Percentiles rank a stretch among this genome's conserved stretches.
These are phyloP conservation scores for Panicum miliaceum DNA, from an alignment of 176 grass and related monocot species.

Conservation along the genomic window DNA sequence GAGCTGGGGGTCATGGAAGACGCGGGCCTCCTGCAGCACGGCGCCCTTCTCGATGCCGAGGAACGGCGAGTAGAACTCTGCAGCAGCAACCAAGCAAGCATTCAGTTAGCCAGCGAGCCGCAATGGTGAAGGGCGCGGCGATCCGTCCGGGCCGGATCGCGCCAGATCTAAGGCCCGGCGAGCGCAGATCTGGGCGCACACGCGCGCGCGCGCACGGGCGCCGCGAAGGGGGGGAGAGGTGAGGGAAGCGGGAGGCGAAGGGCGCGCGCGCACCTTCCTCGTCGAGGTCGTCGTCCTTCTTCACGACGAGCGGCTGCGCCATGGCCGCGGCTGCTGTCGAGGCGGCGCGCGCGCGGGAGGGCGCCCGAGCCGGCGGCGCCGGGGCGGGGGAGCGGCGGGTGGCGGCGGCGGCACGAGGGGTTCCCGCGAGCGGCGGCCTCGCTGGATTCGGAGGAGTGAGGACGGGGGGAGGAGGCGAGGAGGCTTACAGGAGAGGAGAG, in stretches of 20 bases:
- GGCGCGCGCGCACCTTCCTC: constrained; percentile 69
- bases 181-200: constrained; percentile 29
- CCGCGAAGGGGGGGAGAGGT: not conserved
- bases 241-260: not conserved
- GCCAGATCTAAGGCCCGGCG: constrained; percentile 24
- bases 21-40: constrained; percentile 93
- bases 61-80: constrained; percentile 95
- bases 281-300: constrained; percentile 98
- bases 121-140: not conserved
- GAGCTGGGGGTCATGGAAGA: constrained; percentile 95
- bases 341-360: not conserved
- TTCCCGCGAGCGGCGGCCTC: not conserved
- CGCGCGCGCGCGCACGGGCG: not conserved
- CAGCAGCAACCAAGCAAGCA: constrained; percentile 37
- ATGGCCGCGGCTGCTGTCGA: constrained; percentile 52
- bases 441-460: not conserved
- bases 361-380: constrained; percentile 23
- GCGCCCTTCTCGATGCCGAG: constrained; percentile 98
- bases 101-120: not conserved
- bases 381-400: not conserved
- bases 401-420: constrained; percentile 12
- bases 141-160: constrained; percentile 33
- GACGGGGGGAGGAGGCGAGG: constrained; percentile 7
- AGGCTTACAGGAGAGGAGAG: constrained; percentile 31
- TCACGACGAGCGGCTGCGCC: constrained; percentile 85